Conservation (phyloP, 148 eudicot genomes). For the Rhododendron simsii region DNA sequence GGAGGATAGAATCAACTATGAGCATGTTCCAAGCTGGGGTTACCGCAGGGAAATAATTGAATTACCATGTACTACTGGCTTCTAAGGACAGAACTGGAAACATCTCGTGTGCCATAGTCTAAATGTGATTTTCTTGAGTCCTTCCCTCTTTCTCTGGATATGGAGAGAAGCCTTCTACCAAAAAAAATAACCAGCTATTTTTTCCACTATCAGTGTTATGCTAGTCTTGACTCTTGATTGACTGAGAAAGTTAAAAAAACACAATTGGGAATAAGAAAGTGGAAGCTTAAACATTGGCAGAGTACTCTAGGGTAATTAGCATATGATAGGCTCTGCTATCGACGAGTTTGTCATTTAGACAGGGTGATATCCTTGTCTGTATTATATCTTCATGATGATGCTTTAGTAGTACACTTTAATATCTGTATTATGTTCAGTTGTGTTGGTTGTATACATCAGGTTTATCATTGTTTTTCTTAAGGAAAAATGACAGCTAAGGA, state of each 20-base stretch:
- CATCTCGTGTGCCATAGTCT: neutral
- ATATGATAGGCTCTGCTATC: neutral
- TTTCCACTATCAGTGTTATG: neutral
- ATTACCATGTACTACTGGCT: neutral
- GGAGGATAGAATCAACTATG: neutral
- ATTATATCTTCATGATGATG: neutral
- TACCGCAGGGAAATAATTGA: neutral
- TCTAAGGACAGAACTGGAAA: neutral
- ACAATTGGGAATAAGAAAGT: neutral
- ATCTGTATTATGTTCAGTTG: neutral
- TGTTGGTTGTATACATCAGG: neutral
- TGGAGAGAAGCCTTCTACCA: neutral
- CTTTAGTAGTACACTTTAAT: neutral
- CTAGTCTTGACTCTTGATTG: neutral
- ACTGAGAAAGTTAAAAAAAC: neutral
- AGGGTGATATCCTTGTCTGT: neutral
- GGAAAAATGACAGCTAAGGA: too few relatives aligned
- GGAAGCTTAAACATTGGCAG: neutral
- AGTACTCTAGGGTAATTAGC: neutral
- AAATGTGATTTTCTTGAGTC: neutral
- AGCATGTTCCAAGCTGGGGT: neutral
- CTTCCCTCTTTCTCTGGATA: conserved; percentile 1
- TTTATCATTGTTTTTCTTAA: neutral
- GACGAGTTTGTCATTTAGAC: neutral
- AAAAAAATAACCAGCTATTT: neutral